These are phyloP conservation scores for Yamadazyma sp. DNA, from an alignment of 1,139 yeast genomes.

Conservation along the genomic window DNA sequence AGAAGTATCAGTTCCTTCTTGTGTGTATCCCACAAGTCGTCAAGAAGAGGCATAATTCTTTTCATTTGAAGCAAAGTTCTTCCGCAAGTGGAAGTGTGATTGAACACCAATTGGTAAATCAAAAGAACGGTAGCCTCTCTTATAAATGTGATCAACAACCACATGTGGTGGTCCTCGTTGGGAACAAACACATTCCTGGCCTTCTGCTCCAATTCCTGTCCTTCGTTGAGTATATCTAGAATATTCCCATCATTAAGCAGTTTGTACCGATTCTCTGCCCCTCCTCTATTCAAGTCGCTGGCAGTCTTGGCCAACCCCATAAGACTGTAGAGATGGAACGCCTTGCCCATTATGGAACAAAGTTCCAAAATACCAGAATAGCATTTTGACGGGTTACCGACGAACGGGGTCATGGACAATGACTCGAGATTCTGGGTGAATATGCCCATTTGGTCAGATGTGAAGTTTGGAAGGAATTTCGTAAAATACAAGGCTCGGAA, in stretches of 20 bases:
- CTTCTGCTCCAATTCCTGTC: neutral
- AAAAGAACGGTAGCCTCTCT: neutral
- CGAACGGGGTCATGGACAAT: neutral
- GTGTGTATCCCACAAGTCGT: neutral
- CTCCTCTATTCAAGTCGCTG: neutral
- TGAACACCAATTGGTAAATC: neutral
- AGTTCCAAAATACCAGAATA: neutral
- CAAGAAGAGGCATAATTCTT: neutral
- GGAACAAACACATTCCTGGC: neutral
- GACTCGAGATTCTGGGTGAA: neutral
- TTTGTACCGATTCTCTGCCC: neutral
- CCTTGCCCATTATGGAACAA: neutral
- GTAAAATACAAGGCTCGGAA: neutral
- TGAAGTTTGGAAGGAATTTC: neutral
- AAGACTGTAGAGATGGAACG: slow-evolving; percentile 1
- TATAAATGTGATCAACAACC: neutral
- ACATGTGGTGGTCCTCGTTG: neutral
- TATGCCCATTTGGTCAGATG: neutral
- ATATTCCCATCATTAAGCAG: neutral
- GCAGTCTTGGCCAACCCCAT: slow-evolving; percentile 1
- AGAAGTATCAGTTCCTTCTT: neutral
- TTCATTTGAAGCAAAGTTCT: slow-evolving; percentile 2
- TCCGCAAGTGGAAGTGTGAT: neutral
- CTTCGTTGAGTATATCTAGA: neutral
- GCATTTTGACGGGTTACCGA: neutral